These are phyloP conservation scores for Hirsutella minnesotensis DNA, from an alignment of 2,329 filamentous ascomycete genomes.

Conservation along the genomic window DNA sequence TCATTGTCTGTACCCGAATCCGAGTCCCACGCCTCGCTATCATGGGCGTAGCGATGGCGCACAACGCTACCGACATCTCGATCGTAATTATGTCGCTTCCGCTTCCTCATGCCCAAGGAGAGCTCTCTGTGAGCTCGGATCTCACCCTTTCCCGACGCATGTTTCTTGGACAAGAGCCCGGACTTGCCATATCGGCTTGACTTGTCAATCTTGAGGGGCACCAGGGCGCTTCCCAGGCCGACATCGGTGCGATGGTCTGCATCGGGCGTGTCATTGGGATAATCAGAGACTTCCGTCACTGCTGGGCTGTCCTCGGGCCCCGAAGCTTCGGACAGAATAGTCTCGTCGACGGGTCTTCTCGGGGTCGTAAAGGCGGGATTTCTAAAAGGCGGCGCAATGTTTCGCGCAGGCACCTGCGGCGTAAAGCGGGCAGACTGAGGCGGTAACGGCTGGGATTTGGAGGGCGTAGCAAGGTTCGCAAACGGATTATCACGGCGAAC, in stretches of 20 bases:
- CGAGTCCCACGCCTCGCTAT: constrained; percentile 33
- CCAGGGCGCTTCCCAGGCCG: constrained; percentile 30
- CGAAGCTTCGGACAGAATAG: constrained; percentile 41
- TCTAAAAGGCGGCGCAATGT: constrained; percentile 41
- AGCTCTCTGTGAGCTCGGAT: constrained; percentile 36
- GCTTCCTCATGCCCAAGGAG: constrained; percentile 34
- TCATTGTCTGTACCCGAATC: constrained; percentile 36
- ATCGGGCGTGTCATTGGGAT: constrained; percentile 39
- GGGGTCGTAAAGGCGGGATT: constrained; percentile 56
- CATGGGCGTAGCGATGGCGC: constrained; percentile 28
- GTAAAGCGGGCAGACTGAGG: constrained; percentile 35
- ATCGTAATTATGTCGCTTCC: constrained; percentile 39
- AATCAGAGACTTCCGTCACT: constrained; percentile 43
- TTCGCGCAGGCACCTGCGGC: constrained; percentile 27
- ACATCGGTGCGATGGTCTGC: constrained; percentile 32
- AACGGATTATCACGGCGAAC: constrained; percentile 22
- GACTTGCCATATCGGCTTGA: constrained; percentile 31
- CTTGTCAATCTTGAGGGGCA: constrained; percentile 34
- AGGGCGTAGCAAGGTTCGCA: constrained; percentile 23
- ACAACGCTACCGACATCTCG: constrained; percentile 39
- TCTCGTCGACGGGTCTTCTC: constrained; percentile 42
- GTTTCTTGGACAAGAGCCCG: constrained; percentile 24
- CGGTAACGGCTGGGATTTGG: constrained; percentile 25
- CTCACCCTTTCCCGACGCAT: constrained; percentile 50
- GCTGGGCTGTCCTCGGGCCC: constrained; percentile 50